Conservation (phyloP, 257 asterid genomes). For the Agastache rugosa region DNA sequence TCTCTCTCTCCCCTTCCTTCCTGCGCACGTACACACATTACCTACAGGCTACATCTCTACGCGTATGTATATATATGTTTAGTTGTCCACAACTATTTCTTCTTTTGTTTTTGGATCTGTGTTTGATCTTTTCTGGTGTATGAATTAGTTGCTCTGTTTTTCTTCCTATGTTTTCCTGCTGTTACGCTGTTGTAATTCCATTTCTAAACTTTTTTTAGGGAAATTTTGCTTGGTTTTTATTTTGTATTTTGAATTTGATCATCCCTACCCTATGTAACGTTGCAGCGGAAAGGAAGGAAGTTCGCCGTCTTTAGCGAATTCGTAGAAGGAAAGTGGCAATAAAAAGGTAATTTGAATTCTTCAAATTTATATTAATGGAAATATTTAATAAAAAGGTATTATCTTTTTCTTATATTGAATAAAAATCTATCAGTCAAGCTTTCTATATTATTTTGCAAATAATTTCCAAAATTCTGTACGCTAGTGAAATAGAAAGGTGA, state of each 20-base stretch:
- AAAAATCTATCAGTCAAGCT: constrained; percentile 15
- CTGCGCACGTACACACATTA: neutral
- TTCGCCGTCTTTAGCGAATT: constrained; percentile 17
- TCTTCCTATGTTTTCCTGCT: neutral
- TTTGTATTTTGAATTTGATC: too few relatives aligned
- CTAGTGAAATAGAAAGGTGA: too few relatives aligned
- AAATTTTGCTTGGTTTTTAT: too few relatives aligned
- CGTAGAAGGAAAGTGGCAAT: neutral
- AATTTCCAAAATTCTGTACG: too few relatives aligned
- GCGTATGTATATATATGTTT: constrained; percentile 16
- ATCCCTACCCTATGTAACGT: neutral
- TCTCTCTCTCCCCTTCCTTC: constrained; percentile 8
- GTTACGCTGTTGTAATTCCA: too few relatives aligned
- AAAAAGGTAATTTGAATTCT: neutral
- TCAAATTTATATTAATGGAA: neutral
- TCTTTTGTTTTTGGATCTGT: constrained; percentile 16
- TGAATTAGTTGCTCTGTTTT: neutral
- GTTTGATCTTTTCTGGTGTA: neutral
- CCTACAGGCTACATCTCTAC: neutral
- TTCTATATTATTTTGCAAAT: too few relatives aligned
- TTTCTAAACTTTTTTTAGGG: too few relatives aligned
- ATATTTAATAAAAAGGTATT: too few relatives aligned
- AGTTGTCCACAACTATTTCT: neutral
- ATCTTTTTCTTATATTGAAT: too few relatives aligned
- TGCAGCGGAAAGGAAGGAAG: constrained; percentile 23